Conservation (phyloP, 306 rosid species). For the Chamaecrista fasciculata region DNA sequence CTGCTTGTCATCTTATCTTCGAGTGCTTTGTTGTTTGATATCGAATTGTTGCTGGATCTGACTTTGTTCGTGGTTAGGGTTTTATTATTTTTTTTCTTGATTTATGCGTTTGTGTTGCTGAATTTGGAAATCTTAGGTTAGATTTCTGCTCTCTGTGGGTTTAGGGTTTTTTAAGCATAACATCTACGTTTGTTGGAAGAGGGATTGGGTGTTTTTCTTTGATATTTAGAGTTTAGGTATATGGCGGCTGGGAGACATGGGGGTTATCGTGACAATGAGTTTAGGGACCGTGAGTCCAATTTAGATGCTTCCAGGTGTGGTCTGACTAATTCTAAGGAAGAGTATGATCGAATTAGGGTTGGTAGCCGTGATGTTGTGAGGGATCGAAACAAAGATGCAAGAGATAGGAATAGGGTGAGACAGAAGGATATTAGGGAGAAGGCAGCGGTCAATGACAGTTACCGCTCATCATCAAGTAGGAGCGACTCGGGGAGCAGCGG, state of each 20-base stretch:
- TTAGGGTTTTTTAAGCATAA: conserved; percentile 36
- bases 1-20: background rate
- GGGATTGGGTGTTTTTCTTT: conserved; percentile 34
- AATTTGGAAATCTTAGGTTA: background rate
- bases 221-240: conserved; percentile 21
- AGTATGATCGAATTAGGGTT: conserved; percentile 55
- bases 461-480: conserved; percentile 55
- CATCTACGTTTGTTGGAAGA: background rate
- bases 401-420: conserved; percentile 63
- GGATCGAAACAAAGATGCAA: conserved; percentile 48
- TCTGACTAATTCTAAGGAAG: conserved; percentile 52
- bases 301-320: conserved; percentile 51
- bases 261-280: conserved; percentile 68
- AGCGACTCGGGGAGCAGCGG: conserved; percentile 70
- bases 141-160: conserved; percentile 33
- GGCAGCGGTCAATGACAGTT: conserved; percentile 52
- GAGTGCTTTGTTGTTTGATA: conserved; percentile 7
- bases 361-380: conserved; percentile 49
- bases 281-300: conserved; percentile 68
- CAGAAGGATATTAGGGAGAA: conserved; percentile 63
- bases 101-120: background rate
- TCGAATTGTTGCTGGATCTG: conserved; percentile 33
- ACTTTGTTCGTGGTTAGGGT: conserved; percentile 27
- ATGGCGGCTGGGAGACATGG: conserved; percentile 97
- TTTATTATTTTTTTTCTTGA: conserved; percentile 1